A percentile compares a stretch with the other conserved stretches of the same genome.
These are phyloP conservation scores for Rubia tinctorum DNA, from an alignment of 305 asterid genomes.

Conservation along the genomic window DNA sequence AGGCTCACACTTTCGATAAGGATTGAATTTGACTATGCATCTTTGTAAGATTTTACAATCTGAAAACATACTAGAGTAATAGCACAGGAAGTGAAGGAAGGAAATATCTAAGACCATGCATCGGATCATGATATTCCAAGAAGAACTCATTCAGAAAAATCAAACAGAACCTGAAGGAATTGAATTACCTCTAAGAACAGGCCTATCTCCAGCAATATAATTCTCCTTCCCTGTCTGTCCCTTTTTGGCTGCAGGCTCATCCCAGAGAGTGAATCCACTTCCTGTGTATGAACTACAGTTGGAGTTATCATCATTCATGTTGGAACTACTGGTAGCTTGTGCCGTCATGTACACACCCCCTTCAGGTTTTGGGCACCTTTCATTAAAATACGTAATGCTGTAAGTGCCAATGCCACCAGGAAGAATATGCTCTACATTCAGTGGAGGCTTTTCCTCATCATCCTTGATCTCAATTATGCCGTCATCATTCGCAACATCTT, in stretches of 20 bases:
- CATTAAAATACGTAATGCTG: constrained; percentile 75
- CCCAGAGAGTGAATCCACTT: constrained; percentile 88
- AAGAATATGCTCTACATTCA: constrained; percentile 57
- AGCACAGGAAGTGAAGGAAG: not conserved
- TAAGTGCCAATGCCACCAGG: constrained; percentile 88
- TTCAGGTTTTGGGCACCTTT: constrained; percentile 57
- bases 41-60: not conserved
- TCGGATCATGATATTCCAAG: not conserved
- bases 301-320: constrained; percentile 59
- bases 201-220: constrained; percentile 49
- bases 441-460: constrained; percentile 47
- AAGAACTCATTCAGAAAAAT: not conserved
- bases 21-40: not conserved
- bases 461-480: constrained; percentile 32
- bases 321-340: constrained; percentile 55
- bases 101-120: not conserved
- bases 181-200: constrained; percentile 50
- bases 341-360: constrained; percentile 40
- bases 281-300: constrained; percentile 73
- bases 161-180: not conserved
- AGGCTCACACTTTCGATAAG: not conserved
- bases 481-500: constrained; percentile 47
- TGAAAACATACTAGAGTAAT: not conserved
- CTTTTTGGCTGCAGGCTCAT: constrained; percentile 77
- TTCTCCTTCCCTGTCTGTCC: constrained; percentile 99